Percentiles rank a stretch among this genome's conserved stretches.
Evolutionary conservation across 768 basidiomycete genomes (phyloP).

Genomic region (Rickenella mellea): DNA sequence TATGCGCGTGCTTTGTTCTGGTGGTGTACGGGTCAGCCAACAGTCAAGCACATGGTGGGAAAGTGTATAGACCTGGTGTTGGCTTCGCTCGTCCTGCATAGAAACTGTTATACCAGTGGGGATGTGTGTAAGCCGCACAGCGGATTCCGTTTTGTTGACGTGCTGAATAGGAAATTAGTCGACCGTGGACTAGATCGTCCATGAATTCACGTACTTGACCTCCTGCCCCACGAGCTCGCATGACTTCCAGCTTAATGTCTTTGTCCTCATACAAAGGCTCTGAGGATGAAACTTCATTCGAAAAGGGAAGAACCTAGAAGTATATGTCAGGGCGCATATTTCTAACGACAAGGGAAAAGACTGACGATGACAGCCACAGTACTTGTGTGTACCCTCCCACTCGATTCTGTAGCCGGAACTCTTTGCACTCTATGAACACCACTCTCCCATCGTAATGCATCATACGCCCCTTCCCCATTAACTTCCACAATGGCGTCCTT

Average conservation of each 20-base stretch:
- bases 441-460: conserved; percentile 78
- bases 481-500: conserved; percentile 77
- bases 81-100: conserved; percentile 96
- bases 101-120: conserved; percentile 93
- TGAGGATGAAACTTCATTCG: conserved; percentile 50
- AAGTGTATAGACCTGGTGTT: conserved; percentile 64
- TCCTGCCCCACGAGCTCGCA: conserved; percentile 94
- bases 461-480: conserved; percentile 70
- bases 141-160: conserved; percentile 98
- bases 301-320: conserved; percentile 74
- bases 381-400: conserved; percentile 86
- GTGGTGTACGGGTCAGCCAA: not conserved
- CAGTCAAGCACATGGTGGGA: not conserved
- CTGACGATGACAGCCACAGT: conserved; percentile 80
- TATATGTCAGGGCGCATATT: not conserved
- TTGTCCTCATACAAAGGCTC: conserved; percentile 51
- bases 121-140: conserved; percentile 86
- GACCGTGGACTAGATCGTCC: not conserved
- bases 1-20: conserved; percentile 93
- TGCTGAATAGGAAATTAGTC: conserved; percentile 45
- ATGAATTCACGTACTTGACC: conserved; percentile 57
- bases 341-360: conserved; percentile 12
- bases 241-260: conserved; percentile 86
- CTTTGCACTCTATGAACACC: conserved; percentile 95
- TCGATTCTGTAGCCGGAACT: conserved; percentile 83